phyloP scores from a whole-genome alignment of 306 rosid species.

The Neltuma alba region DNA sequence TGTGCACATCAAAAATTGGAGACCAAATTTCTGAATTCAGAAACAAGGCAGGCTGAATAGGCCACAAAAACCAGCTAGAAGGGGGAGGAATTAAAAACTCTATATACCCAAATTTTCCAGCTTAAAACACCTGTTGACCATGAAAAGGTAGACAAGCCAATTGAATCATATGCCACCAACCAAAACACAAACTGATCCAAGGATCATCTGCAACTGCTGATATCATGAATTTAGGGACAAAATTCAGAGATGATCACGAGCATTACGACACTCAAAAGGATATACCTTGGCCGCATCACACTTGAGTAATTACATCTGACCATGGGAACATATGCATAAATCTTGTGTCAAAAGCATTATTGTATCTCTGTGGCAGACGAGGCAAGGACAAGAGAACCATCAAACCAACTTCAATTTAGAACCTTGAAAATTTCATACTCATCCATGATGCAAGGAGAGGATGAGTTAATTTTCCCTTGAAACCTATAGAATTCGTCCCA shows the following conservation, averaged over 20 bases:
- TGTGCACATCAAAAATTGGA: not conserved
- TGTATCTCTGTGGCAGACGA: constrained; percentile 38
- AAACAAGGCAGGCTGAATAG: not conserved
- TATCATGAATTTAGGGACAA: not conserved
- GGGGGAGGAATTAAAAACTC: not conserved
- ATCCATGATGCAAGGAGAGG: constrained; percentile 31
- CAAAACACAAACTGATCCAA: not conserved
- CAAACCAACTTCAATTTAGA: constrained; percentile 33
- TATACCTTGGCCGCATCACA: constrained; percentile 15
- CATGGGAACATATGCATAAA: constrained; percentile 18
- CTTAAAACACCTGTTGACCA: not conserved
- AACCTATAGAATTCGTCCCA: constrained; percentile 44
- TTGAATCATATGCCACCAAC: not conserved
- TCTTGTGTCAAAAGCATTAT: constrained; percentile 34
- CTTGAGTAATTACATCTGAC: constrained; percentile 13
- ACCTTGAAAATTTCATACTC: constrained; percentile 34
- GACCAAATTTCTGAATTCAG: not conserved
- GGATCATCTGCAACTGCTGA: constrained; percentile 1
- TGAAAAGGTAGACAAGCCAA: not conserved
- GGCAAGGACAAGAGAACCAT: constrained; percentile 28
- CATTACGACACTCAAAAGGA: not conserved
- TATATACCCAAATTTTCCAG: not conserved
- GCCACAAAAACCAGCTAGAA: not conserved
- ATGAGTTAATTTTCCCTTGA: constrained; percentile 37
- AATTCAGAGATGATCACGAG: not conserved